Evolutionary conservation across 2,329 filamentous ascomycete genomes (phyloP).

Genomic region (Botrytis byssoidea): DNA sequence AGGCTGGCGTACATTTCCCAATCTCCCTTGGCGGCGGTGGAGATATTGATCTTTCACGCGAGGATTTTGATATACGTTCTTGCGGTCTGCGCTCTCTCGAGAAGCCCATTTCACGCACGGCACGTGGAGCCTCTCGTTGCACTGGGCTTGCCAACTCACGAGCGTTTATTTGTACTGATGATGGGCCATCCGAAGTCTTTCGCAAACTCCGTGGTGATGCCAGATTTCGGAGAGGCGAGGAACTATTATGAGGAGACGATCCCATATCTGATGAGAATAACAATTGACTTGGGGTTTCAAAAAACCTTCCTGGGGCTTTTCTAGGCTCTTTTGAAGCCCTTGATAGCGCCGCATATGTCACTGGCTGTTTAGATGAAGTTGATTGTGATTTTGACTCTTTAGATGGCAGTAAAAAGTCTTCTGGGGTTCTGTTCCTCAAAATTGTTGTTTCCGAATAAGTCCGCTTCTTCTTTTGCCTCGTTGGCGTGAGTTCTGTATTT

Average conservation of each 20-base stretch:
- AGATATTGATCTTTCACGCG: background rate
- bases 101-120: background rate
- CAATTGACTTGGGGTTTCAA: conserved; percentile 19
- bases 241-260: background rate
- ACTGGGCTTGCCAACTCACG: background rate
- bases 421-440: background rate
- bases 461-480: background rate
- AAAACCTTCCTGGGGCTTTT: conserved; percentile 6
- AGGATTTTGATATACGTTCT: background rate
- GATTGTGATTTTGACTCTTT: background rate
- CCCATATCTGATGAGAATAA: background rate
- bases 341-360: background rate
- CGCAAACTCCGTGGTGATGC: background rate
- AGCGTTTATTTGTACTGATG: background rate
- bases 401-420: background rate
- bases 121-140: background rate
- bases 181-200: background rate
- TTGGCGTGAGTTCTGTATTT: background rate
- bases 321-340: background rate
- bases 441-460: background rate
- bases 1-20: background rate
- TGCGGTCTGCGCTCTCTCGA: background rate
- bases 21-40: background rate
- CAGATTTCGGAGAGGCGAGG: background rate
- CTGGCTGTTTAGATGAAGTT: background rate